Conservation (phyloP, 768 basidiomycete genomes). For the Baorangia bicolor region DNA sequence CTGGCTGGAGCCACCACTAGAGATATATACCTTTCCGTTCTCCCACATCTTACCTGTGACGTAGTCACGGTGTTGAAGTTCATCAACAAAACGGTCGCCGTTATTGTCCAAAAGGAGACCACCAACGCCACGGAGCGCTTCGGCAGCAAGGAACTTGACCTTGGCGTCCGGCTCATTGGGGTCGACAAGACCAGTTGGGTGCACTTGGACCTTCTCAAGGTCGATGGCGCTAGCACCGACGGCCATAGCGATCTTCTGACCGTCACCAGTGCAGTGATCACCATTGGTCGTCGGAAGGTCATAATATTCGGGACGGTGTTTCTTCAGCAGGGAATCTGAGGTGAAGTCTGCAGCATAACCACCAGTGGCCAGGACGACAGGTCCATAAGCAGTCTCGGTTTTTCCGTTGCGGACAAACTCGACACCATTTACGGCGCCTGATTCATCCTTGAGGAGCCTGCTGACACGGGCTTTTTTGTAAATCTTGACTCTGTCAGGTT, state of each 20-base stretch:
- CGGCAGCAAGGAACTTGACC: conserved; percentile 97
- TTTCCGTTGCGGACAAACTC: conserved; percentile 82
- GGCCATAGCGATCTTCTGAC: conserved; percentile 89
- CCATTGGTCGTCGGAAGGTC: conserved; percentile 96
- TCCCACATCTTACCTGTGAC: conserved; percentile 97
- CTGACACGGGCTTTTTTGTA: conserved; percentile 90
- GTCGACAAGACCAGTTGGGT: conserved; percentile 96
- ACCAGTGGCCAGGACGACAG: conserved; percentile 94
- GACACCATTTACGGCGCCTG: conserved; percentile 77
- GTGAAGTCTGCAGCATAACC: conserved; percentile 99
- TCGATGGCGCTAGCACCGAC: conserved; percentile 89
- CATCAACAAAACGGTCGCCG: conserved; percentile 92
- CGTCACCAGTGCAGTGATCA: conserved; percentile 95
- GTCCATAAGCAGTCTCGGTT: conserved; percentile 76
- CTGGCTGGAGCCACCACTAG: not conserved
- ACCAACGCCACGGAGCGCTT: conserved; percentile 94
- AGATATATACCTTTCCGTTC: conserved; percentile 72
- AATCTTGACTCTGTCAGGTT: conserved; percentile 86
- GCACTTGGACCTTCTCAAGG: conserved; percentile 98
- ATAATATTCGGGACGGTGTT: conserved; percentile 90
- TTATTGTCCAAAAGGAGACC: conserved; percentile 90
- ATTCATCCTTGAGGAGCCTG: conserved; percentile 78
- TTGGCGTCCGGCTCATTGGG: conserved; percentile 92
- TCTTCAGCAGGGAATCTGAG: conserved; percentile 82
- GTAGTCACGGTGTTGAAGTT: conserved; percentile 93